These are phyloP conservation scores for Aspergillus piperis DNA, from an alignment of 2,329 filamentous ascomycete genomes.

Conservation along the genomic window DNA sequence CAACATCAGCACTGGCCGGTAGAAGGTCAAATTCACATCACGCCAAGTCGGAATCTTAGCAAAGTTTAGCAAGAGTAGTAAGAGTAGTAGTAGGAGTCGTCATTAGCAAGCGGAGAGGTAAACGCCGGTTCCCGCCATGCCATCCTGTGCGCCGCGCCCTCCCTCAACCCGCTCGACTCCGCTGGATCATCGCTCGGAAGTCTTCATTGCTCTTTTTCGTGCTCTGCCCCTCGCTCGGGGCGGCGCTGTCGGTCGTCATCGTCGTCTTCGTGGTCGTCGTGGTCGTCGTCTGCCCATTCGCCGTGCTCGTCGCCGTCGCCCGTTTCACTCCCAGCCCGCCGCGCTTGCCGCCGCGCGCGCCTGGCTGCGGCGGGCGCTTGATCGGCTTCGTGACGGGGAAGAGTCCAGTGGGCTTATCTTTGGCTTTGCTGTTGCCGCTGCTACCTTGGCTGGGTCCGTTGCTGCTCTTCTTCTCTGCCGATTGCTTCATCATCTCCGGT, in stretches of 20 bases:
- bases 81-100: conserved; percentile 6
- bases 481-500: conserved; percentile 50
- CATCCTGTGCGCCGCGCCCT: conserved; percentile 24
- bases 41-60: background rate
- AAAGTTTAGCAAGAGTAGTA: conserved; percentile 3
- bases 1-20: background rate
- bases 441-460: conserved; percentile 34
- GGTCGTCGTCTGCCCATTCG: conserved; percentile 29
- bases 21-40: conserved; percentile 1
- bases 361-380: conserved; percentile 50
- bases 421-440: conserved; percentile 40
- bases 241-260: conserved; percentile 24
- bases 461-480: conserved; percentile 41
- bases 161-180: conserved; percentile 34
- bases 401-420: conserved; percentile 33
- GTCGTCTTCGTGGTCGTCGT: conserved; percentile 29
- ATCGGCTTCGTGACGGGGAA: conserved; percentile 40
- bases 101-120: conserved; percentile 16
- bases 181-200: conserved; percentile 57
- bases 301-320: conserved; percentile 10
- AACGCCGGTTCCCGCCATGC: conserved; percentile 34
- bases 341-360: conserved; percentile 44
- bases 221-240: conserved; percentile 24
- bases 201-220: conserved; percentile 58
- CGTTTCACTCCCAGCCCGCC: conserved; percentile 55